Conservation (phyloP, 441 rosid species). For the Syzygium malaccense region DNA sequence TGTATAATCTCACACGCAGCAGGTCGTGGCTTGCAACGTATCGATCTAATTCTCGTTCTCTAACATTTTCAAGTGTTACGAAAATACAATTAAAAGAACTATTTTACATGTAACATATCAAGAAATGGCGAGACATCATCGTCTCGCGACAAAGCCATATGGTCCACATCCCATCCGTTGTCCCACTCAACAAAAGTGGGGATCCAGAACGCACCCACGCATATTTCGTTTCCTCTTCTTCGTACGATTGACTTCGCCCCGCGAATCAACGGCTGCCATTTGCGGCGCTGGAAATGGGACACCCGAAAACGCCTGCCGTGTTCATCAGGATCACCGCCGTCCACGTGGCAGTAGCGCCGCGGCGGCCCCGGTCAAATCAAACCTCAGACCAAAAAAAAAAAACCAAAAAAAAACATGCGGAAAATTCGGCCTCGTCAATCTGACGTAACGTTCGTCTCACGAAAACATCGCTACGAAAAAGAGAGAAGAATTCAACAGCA, state of each 20-base stretch:
- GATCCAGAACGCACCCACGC: background rate
- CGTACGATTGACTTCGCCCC: background rate
- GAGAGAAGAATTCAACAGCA: background rate
- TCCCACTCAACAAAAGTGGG: background rate
- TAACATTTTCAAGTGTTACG: rapidly evolving
- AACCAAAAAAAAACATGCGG: background rate
- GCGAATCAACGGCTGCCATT: background rate
- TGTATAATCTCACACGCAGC: rapidly evolving
- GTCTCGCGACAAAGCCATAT: background rate
- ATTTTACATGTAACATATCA: background rate
- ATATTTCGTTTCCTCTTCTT: too few species aligned
- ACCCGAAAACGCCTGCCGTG: background rate
- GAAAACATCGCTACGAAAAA: background rate
- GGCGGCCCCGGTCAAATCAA: background rate
- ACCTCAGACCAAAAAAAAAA: too few species aligned
- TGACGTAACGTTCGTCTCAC: background rate
- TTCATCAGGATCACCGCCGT: background rate
- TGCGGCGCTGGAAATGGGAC: background rate
- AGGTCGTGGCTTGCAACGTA: background rate
- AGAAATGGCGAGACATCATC: background rate
- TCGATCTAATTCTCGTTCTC: background rate
- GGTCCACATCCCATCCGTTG: background rate
- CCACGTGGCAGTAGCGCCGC: background rate
- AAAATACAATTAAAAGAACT: background rate
- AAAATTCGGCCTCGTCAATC: background rate